A percentile compares a stretch with the other conserved stretches of the same genome.
These are phyloP conservation scores for Pestalotiopsis sp. DNA, from an alignment of 2,329 filamentous ascomycete species.

Conservation along the genomic window DNA sequence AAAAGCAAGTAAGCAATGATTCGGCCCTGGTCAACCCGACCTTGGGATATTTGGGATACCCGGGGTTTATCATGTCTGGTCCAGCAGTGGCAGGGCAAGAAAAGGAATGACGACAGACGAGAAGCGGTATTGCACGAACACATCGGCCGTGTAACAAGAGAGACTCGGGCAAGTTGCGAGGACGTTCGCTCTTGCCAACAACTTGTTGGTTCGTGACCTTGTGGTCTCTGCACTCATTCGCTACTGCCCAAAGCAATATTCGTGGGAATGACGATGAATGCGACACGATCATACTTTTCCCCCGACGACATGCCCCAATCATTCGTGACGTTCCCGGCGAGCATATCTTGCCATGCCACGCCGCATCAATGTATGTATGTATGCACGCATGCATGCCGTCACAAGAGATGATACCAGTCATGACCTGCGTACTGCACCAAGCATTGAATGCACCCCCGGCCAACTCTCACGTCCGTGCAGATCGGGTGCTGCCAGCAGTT, in stretches of 20 bases:
- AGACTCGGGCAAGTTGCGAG: not conserved
- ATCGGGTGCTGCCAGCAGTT: no score
- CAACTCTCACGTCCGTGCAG: no score
- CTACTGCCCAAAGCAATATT: not conserved
- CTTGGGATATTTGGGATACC: not conserved
- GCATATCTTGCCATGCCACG: not conserved
- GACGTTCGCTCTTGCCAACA: not conserved
- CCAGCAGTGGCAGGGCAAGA: not conserved
- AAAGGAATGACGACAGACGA: not conserved
- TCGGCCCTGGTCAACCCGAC: not conserved
- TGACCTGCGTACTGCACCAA: no score
- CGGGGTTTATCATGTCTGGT: not conserved
- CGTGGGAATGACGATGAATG: not conserved
- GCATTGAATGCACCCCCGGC: no score
- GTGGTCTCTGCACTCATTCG: not conserved
- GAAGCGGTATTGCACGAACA: not conserved
- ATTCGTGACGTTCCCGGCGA: not conserved
- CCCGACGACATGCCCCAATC: not conserved
- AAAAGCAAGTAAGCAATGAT: not conserved
- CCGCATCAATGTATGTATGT: no score
- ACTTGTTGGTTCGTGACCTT: not conserved
- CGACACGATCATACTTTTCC: not conserved
- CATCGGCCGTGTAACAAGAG: not conserved
- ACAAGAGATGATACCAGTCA: no score
- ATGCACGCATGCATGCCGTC: no score